These are phyloP conservation scores for Camellia sinensis DNA, from an alignment of 148 eudicot species.

Conservation along the genomic window DNA sequence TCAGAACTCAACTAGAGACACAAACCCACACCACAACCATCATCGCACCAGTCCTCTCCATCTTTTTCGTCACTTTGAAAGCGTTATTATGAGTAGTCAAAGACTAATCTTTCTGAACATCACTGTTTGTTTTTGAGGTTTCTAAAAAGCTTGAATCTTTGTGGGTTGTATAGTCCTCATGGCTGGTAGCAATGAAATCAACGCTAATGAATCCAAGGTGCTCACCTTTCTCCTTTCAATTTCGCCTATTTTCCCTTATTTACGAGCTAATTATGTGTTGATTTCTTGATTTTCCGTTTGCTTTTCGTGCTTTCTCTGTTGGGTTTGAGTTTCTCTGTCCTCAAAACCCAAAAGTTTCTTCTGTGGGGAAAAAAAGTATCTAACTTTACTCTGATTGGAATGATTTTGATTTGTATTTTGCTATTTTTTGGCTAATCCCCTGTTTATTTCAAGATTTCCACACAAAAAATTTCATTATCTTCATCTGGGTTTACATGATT, in stretches of 20 bases:
- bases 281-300: neutral
- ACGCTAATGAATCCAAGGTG: constrained; percentile 52
- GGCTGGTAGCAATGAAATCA: constrained; percentile 57
- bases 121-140: constrained; percentile 5
- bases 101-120: constrained; percentile 9
- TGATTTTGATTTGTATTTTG: neutral
- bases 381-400: constrained; percentile 14
- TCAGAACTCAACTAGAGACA: constrained; percentile 17
- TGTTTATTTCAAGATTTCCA: neutral
- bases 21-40: neutral
- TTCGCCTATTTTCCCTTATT: neutral
- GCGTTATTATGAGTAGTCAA: constrained; percentile 14
- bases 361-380: neutral
- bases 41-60: neutral
- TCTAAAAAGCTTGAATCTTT: neutral
- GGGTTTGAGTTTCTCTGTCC: constrained; percentile 21
- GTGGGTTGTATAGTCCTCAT: constrained; percentile 18
- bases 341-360: constrained; percentile 19
- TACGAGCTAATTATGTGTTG: neutral
- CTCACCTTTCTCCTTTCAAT: neutral
- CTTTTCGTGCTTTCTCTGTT: constrained; percentile 7
- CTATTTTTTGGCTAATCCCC: neutral
- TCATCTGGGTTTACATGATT: no score
- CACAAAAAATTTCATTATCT: no score
- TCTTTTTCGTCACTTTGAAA: constrained; percentile 5